Base-by-base conservation (phyloP, 108 stramenopile species). In the Conticribra weissflogii region DNA sequence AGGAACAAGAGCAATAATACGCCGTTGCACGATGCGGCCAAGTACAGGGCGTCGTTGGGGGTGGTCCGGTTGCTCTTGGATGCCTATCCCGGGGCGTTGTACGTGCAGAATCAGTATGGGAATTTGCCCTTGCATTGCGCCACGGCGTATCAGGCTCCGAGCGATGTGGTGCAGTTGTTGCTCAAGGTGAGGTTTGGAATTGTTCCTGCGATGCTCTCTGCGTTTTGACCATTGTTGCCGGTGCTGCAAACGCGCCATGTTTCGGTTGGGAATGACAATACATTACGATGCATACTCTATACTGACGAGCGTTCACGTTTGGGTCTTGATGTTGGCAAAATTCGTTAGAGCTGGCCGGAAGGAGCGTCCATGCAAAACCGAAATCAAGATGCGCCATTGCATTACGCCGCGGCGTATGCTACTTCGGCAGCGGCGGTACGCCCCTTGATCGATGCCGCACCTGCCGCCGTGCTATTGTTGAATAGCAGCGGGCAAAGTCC, bases 1-100 rank as follows among this genome's bases (percentile, higher is more conserved):
- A 30, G 67, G 17, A 86, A 82, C 28, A 81, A 76, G 45, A 81
- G 83, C 23, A 67, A 74, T 25, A 86, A 88, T 52, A 84, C 80
- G 17, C 82, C 84, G 0, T 77, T 88, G 61, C 88, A 88, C 59
- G 85, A 86, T 60, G 83, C 85, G 31, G 81, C 83, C 27, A 81
- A 86, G 59, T 82, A 84, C 44, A 47, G 71, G 3, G 76, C 83
- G 8, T 76, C 80, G 31, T 25, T 56, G 19, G 86, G 81, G 1
- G 78, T 81, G 36, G 72, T 82, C 4, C 59, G 68, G 44, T 67
- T 82, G 48, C 59, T 86, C 14, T 52, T 82, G 60, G 81, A 82
- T 24, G 70, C 74, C 5, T 71, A 75, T 50, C 81, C 81, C 15
- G 64, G 68, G 16, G 77, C 81, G 7, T 54, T 85, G 28, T 79